These are phyloP conservation scores for Chloranthus sessilifolius DNA, from an alignment of 164 flowering plant species.

Conservation along the genomic window DNA sequence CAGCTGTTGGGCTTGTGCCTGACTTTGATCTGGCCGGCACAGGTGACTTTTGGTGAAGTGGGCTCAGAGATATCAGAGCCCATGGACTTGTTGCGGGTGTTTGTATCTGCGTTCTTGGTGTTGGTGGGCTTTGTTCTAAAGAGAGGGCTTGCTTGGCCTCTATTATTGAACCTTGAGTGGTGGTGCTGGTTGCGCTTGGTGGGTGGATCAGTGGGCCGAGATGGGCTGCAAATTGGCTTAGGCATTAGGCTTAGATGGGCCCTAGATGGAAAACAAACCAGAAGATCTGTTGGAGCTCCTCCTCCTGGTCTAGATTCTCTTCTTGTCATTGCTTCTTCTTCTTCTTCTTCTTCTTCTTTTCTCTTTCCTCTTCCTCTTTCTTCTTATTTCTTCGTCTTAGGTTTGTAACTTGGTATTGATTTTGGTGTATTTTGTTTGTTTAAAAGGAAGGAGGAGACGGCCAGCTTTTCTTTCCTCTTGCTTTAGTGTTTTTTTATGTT, in stretches of 20 bases:
- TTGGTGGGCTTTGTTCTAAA: constrained; percentile 38
- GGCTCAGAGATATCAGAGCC: constrained; percentile 57
- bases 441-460: constrained; percentile 20
- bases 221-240: constrained; percentile 80
- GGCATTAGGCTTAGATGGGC: constrained; percentile 70
- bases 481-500: too few species aligned
- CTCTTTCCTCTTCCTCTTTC: constrained; percentile 4
- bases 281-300: constrained; percentile 9
- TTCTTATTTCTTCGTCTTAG: neutral
- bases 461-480: constrained; percentile 32
- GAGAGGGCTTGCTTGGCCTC: constrained; percentile 46
- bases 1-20: constrained; percentile 40
- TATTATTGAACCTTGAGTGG: constrained; percentile 23
- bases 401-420: constrained; percentile 1
- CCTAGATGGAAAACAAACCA: constrained; percentile 77
- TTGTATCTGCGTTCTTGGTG: neutral
- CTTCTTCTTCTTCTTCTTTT: constrained; percentile 2
- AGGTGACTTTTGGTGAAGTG: constrained; percentile 90
- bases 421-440: constrained; percentile 7
- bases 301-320: constrained; percentile 34
- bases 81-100: constrained; percentile 26
- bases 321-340: constrained; percentile 38
- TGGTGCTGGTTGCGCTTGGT: constrained; percentile 37
- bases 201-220: constrained; percentile 22
- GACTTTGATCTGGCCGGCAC: constrained; percentile 87